A percentile compares a stretch with the other conserved stretches of the same genome.
These are phyloP conservation scores for Musa beccarii DNA, from an alignment of 176 grass and related monocot species.

Conservation along the genomic window DNA sequence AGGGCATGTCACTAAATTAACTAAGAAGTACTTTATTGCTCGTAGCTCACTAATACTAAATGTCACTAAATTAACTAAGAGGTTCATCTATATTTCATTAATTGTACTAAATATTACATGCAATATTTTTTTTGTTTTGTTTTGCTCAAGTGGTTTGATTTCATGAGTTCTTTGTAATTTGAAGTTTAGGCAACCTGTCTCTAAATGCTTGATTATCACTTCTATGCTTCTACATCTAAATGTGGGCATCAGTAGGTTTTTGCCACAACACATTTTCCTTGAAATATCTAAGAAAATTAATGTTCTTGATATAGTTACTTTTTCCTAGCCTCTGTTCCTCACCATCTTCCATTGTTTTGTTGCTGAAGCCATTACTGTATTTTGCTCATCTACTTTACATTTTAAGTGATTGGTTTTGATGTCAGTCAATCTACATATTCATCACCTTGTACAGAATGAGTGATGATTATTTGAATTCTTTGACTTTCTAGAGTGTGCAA, in stretches of 20 bases:
- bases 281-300: not conserved
- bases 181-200: not conserved
- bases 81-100: too few relatives aligned
- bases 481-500: not conserved
- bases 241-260: not conserved
- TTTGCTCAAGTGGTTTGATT: too few relatives aligned
- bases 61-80: too few relatives aligned
- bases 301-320: not conserved
- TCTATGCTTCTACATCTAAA: not conserved
- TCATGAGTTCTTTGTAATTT: too few relatives aligned
- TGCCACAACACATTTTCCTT: not conserved
- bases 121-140: too few relatives aligned
- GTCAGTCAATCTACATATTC: not conserved
- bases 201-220: not conserved
- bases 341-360: not conserved
- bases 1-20: too few relatives aligned
- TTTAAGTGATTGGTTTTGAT: not conserved
- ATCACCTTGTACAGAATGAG: not conserved
- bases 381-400: not conserved
- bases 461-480: not conserved
- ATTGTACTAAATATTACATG: too few relatives aligned
- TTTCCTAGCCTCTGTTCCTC: not conserved
- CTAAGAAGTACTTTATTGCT: too few relatives aligned
- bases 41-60: too few relatives aligned
- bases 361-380: not conserved